Conservation (phyloP, 2,329 filamentous ascomycete species). For the Talaromyces verruculosus region DNA sequence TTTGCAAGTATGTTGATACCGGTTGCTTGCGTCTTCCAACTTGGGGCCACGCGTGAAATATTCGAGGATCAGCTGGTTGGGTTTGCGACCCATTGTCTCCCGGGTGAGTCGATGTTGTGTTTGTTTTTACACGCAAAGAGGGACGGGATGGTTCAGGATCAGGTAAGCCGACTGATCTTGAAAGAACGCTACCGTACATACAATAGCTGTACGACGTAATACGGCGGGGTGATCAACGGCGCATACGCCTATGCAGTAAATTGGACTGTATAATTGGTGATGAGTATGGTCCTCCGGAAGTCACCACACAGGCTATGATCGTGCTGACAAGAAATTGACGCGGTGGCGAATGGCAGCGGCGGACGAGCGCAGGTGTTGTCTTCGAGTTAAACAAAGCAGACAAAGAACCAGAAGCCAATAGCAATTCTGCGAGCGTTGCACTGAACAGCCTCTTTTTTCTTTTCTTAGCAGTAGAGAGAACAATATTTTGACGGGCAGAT, state of each 20-base stretch:
- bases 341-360: conserved; percentile 20
- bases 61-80: conserved; percentile 79
- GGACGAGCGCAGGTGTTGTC: conserved; percentile 14
- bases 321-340: conserved; percentile 16
- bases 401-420: neutral
- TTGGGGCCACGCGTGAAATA: conserved; percentile 87
- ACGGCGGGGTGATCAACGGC: neutral
- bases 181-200: neutral
- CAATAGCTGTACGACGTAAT: conserved; percentile 8
- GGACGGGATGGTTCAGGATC: neutral
- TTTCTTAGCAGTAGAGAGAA: neutral
- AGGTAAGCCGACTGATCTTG: neutral
- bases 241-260: neutral
- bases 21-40: conserved; percentile 83
- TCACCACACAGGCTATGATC: neutral
- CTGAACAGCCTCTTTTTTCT: neutral
- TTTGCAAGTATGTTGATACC: conserved; percentile 89
- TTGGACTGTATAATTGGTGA: neutral
- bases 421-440: neutral
- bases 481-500: conserved; percentile 24
- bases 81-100: conserved; percentile 72
- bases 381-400: conserved; percentile 10
- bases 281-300: neutral
- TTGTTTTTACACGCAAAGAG: neutral
- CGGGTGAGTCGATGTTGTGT: neutral